These are phyloP conservation scores for Porphyra umbilicalis DNA, from an alignment of 31 red algal genomes.

Conservation along the genomic window DNA sequence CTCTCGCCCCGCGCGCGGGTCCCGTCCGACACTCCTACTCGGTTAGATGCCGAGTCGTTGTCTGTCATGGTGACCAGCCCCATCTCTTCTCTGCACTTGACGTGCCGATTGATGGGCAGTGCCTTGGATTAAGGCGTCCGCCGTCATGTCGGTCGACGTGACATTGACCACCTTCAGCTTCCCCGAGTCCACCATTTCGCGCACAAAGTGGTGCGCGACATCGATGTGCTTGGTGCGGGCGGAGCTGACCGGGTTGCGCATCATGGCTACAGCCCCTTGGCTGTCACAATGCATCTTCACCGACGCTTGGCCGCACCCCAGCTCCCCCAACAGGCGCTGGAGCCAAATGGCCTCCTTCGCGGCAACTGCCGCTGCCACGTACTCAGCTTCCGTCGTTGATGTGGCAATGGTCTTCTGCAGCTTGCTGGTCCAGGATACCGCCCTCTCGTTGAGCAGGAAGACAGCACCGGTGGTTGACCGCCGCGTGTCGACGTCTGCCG, in stretches of 20 bases:
- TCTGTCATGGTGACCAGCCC: too few species aligned
- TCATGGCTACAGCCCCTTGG: too few species aligned
- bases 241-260: too few species aligned
- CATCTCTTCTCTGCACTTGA: too few species aligned
- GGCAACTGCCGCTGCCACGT: conserved; percentile 14
- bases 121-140: conserved; percentile 16
- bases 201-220: too few species aligned
- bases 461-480: conserved; percentile 11
- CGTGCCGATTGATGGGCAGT: too few species aligned
- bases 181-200: background rate
- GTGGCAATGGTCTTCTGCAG: conserved; percentile 8
- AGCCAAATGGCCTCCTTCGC: conserved; percentile 20
- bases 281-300: too few species aligned
- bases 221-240: conserved; percentile 5
- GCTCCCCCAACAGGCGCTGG: background rate
- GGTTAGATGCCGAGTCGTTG: too few species aligned
- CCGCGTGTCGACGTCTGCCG: too few species aligned
- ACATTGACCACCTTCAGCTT: background rate
- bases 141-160: conserved; percentile 1
- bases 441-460: conserved; percentile 15
- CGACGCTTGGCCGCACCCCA: background rate
- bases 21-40: too few species aligned
- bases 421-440: conserved; percentile 1
- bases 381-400: conserved; percentile 16
- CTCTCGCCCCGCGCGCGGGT: too few species aligned